phyloP scores from a whole-genome alignment of 2,329 filamentous ascomycete species.

The Podosphaera xanthii region DNA sequence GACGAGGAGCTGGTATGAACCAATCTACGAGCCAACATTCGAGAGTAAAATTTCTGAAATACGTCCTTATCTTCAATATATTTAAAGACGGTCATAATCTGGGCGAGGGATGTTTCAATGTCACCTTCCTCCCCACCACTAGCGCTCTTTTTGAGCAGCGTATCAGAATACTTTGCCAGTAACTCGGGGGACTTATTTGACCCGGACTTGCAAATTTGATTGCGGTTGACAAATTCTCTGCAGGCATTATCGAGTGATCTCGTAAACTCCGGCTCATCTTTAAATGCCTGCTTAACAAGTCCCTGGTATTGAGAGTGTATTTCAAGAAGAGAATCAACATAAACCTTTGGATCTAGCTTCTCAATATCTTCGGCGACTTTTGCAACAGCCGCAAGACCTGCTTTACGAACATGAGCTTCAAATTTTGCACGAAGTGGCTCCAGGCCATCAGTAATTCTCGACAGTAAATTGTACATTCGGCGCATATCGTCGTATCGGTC shows the following conservation, averaged over 20 bases:
- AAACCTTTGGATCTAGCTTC: constrained; percentile 83
- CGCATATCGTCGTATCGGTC: constrained; percentile 90
- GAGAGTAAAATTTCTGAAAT: constrained; percentile 98
- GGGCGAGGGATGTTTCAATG: constrained; percentile 64
- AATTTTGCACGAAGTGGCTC: constrained; percentile 74
- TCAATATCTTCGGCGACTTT: constrained; percentile 80
- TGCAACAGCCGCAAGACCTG: constrained; percentile 67
- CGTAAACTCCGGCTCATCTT: constrained; percentile 90
- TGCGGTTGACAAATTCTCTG: constrained; percentile 93
- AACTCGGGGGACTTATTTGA: constrained; percentile 89
- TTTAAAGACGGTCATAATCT: constrained; percentile 99
- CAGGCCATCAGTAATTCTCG: constrained; percentile 71
- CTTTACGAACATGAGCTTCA: constrained; percentile 78
- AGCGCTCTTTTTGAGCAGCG: constrained; percentile 74
- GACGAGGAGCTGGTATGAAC: constrained; percentile 91
- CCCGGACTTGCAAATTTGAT: constrained; percentile 81
- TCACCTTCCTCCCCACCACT: constrained; percentile 88
- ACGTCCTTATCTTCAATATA: constrained; percentile 99
- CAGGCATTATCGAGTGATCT: constrained; percentile 91
- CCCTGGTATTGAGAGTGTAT: constrained; percentile 85
- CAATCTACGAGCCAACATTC: constrained; percentile 81
- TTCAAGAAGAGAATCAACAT: constrained; percentile 83
- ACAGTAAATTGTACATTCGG: constrained; percentile 83
- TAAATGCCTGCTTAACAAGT: constrained; percentile 79
- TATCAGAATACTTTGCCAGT: constrained; percentile 85